Evolutionary conservation across 768 basidiomycete genomes (phyloP), one percentile per base, ranked within the genome.

Genomic region (Tulasnella sp.): DNA sequence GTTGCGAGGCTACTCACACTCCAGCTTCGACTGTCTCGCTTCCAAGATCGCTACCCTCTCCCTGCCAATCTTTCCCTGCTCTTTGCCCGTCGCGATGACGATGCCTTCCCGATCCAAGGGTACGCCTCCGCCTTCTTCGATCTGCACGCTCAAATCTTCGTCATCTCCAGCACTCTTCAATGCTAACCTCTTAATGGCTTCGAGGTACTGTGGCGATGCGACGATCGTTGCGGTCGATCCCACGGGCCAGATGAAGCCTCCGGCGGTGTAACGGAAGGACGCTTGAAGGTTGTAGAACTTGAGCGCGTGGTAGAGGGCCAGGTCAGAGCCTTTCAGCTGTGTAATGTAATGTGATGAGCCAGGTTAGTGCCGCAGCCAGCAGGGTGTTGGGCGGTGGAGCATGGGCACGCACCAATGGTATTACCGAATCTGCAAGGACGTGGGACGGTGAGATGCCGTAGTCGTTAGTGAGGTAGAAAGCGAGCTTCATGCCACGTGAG

Each of bases 241-340:
- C 37, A 90, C 88, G 0, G 93, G 91, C 94, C 94, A 95, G 81
- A 95, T 88, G 84, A 93, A 94, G 42, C 42, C 93, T 1, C 93
- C 94, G 44, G 94, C 94, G 24, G 92, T 91, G 92, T 93, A 95
- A 81, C 93, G 93, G 1, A 95, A 88, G 81, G 93, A 93, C 0
- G 93, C 93, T 1, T 87, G 85, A 72, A 95, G 90, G 81, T 94
- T 94, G 87, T 91, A 94, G 54, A 92, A 85, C 85, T 93, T 94
- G 84, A 95, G 86, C 3, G 93, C 92, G 76, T 93, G 92, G 84
- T 93, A 94, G 11, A 95, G 85, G 44, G 94, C 85, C 5, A 92
- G 91, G 83, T 95, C 94, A 31, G 91, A 91, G 48, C 93, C 93
- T 86, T 93, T 94, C 74, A 95, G 86, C 94, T 95, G 60, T 31